These are phyloP conservation scores for Pholiota conissans DNA, from an alignment of 768 basidiomycete species.

Conservation along the genomic window DNA sequence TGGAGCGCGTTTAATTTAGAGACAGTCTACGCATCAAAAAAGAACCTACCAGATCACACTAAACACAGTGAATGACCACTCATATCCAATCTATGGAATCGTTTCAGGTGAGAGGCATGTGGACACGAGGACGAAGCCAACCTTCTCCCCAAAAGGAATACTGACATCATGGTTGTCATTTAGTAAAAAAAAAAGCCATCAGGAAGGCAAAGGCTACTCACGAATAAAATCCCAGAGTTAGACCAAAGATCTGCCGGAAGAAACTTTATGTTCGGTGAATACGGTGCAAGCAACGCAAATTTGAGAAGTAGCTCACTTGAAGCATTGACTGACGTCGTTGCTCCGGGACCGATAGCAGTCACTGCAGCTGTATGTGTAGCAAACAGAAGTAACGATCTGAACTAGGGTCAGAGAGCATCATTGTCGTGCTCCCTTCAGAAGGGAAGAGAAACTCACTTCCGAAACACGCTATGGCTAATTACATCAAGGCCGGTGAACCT, in stretches of 20 bases:
- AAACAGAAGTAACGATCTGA: slow-evolving; percentile 36
- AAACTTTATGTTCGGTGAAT: slow-evolving; percentile 23
- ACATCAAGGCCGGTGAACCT: background rate
- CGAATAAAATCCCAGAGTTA: slow-evolving; percentile 40
- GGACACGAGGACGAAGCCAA: slow-evolving; percentile 7
- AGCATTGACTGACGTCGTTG: slow-evolving; percentile 39
- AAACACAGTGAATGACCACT: slow-evolving; percentile 39
- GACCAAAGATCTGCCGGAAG: slow-evolving; percentile 36
- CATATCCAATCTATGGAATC: slow-evolving; percentile 32
- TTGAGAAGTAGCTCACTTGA: slow-evolving; percentile 28
- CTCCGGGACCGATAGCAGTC: slow-evolving; percentile 37
- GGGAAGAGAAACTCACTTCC: slow-evolving; percentile 27
- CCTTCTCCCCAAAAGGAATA: slow-evolving; percentile 36
- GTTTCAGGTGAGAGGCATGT: background rate
- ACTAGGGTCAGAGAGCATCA: slow-evolving; percentile 20
- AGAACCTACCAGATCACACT: slow-evolving; percentile 31
- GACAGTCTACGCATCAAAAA: background rate
- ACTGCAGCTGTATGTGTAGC: slow-evolving; percentile 39
- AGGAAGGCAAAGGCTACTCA: slow-evolving; percentile 11
- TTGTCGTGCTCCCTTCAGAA: background rate
- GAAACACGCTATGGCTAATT: slow-evolving; percentile 34
- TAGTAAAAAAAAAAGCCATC: background rate
- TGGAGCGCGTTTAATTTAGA: no score
- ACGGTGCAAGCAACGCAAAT: background rate
- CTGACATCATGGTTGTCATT: slow-evolving; percentile 12